Percentiles rank a stretch among this genome's conserved stretches.
phyloP scores from a whole-genome alignment of 2,329 filamentous ascomycete genomes.

The Fusarium decemcellulare region DNA sequence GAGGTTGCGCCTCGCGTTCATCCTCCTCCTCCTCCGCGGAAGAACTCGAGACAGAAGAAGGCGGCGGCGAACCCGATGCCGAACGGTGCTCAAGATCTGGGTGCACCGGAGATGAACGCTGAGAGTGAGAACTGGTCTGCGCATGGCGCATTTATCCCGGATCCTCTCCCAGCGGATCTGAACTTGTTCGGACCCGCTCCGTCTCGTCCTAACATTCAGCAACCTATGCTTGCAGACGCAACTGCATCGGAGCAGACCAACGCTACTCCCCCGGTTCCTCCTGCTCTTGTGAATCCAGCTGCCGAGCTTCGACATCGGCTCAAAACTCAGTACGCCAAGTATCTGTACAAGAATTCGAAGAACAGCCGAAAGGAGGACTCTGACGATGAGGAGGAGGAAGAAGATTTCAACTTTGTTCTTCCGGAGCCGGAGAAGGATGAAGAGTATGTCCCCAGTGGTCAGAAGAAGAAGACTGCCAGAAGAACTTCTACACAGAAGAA shows the following conservation, averaged over 20 bases:
- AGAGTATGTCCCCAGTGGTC: conserved; percentile 26
- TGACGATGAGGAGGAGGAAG: conserved; percentile 5
- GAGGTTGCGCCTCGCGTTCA: not conserved
- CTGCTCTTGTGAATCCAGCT: too few species aligned
- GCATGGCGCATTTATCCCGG: not conserved
- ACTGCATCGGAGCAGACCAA: too few species aligned
- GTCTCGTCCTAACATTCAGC: not conserved
- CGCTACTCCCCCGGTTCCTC: too few species aligned
- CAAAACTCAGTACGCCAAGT: conserved; percentile 6
- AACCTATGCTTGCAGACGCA: not conserved
- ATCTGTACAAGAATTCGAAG: conserved; percentile 4
- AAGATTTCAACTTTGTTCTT: conserved; percentile 4
- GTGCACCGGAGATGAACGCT: too few species aligned
- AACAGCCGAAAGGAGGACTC: not conserved
- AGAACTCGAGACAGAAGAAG: not conserved
- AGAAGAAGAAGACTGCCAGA: conserved; percentile 16
- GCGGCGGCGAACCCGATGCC: too few species aligned
- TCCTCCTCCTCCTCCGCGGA: not conserved
- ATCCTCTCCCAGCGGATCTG: not conserved
- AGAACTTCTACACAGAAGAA: conserved; percentile 8
- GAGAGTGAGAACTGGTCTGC: too few species aligned
- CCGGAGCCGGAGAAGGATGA: conserved; percentile 37
- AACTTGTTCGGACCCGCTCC: not conserved
- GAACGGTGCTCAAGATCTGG: too few species aligned
- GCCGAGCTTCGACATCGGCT: conserved; percentile 19